phyloP scores from a whole-genome alignment of 768 basidiomycete genomes.

The Filobasidium wieringae region DNA sequence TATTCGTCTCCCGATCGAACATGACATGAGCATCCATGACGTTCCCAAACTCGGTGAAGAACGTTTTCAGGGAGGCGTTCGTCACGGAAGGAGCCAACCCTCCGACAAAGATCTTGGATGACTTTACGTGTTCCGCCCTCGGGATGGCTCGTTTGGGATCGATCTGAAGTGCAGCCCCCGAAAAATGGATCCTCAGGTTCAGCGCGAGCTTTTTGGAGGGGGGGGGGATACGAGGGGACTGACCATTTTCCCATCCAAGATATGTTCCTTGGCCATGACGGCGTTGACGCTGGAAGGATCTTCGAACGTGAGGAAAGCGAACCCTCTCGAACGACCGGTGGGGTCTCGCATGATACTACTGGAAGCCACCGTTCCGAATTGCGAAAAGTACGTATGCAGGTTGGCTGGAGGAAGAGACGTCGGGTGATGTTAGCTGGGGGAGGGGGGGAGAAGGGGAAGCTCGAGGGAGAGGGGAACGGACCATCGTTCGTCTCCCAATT shows the following conservation, averaged over 20 bases:
- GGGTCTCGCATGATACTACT: conserved; percentile 99
- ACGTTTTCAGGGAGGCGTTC: conserved; percentile 82
- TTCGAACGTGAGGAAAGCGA: conserved; percentile 94
- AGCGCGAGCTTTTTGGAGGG: too few relatives aligned
- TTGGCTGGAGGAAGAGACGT: conserved; percentile 46
- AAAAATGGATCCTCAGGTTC: too few relatives aligned
- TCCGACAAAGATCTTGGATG: conserved; percentile 80
- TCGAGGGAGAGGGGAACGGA: conserved; percentile 40
- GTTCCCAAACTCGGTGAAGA: conserved; percentile 85
- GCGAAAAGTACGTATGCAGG: conserved; percentile 65
- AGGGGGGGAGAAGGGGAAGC: background rate
- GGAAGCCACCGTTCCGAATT: conserved; percentile 93
- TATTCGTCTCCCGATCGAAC: conserved; percentile 88
- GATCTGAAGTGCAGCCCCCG: conserved; percentile 67
- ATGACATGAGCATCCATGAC: conserved; percentile 98
- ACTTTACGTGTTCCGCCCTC: conserved; percentile 81
- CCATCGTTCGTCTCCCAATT: conserved; percentile 99
- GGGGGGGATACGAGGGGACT: too few relatives aligned
- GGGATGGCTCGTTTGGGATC: conserved; percentile 99
- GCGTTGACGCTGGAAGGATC: conserved; percentile 84
- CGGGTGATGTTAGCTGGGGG: too few relatives aligned
- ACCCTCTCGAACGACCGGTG: conserved; percentile 85
- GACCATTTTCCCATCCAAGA: conserved; percentile 93
- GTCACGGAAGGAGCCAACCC: conserved; percentile 85
- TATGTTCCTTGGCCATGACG: conserved; percentile 90